Conservation (phyloP, 306 rosid species). For the Fragaria nilgerrensis region DNA sequence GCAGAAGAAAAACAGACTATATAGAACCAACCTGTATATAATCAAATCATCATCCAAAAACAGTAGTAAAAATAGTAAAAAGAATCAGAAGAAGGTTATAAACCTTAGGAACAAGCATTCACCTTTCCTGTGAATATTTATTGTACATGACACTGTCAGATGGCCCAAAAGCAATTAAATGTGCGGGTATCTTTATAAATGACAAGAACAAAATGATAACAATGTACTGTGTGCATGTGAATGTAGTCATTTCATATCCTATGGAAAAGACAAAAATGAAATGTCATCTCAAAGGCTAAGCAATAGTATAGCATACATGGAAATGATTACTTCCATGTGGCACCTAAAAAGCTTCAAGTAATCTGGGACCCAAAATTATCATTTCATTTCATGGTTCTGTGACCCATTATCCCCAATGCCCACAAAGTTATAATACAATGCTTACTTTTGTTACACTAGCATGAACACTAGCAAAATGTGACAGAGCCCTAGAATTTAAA, state of each 20-base stretch:
- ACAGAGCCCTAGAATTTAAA: no score
- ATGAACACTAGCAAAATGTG: no score
- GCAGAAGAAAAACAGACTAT: slow-evolving; percentile 8
- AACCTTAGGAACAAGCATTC: neutral
- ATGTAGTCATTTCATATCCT: neutral
- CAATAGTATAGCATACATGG: neutral
- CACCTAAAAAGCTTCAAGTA: neutral
- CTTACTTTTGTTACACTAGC: neutral
- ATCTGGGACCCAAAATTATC: slow-evolving; percentile 4
- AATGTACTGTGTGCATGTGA: neutral
- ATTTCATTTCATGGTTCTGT: neutral
- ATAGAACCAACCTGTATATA: neutral
- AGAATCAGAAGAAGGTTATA: neutral
- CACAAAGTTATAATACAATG: neutral
- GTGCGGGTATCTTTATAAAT: neutral
- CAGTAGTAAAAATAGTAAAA: neutral
- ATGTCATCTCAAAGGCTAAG: neutral
- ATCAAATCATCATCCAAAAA: neutral
- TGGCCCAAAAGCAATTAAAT: neutral
- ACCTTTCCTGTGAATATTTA: neutral
- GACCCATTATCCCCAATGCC: neutral
- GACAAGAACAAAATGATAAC: neutral
- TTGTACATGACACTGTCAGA: neutral
- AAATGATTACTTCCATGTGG: neutral
- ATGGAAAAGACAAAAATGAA: neutral